Evolutionary conservation across 2,329 filamentous ascomycete genomes (phyloP).

Genomic region (Epichloe baconii): DNA sequence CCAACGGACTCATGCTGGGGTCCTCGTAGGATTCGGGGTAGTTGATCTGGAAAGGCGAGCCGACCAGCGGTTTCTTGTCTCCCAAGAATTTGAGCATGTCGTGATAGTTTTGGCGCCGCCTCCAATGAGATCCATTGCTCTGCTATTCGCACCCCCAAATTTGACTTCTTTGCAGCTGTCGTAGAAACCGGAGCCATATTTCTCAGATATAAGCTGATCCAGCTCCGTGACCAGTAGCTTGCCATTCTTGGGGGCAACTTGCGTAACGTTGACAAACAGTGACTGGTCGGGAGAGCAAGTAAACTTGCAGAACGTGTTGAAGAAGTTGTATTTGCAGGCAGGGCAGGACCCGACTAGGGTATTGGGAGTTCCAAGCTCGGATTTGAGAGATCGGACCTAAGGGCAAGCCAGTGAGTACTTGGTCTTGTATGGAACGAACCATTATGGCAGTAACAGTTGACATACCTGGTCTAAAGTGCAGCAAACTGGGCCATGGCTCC

Average conservation of each 20-base stretch:
- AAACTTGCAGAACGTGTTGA: constrained; percentile 95
- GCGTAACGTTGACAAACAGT: constrained; percentile 84
- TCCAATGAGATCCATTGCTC: constrained; percentile 91
- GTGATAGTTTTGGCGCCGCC: constrained; percentile 85
- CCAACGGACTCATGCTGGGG: constrained; percentile 55
- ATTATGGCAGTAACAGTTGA: constrained; percentile 3
- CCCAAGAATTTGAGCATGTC: constrained; percentile 85
- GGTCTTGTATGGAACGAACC: background rate
- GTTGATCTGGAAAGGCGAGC: constrained; percentile 97
- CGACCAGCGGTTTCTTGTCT: constrained; percentile 69
- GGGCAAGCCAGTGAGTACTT: background rate
- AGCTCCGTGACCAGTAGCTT: constrained; percentile 69
- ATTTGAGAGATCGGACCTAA: constrained; percentile 66
- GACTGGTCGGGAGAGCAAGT: constrained; percentile 97
- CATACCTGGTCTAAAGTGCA: constrained; percentile 68
- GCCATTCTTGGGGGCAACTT: constrained; percentile 47
- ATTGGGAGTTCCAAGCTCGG: constrained; percentile 75
- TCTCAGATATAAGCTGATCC: constrained; percentile 74
- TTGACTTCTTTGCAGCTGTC: constrained; percentile 99
- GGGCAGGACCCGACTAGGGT: constrained; percentile 87
- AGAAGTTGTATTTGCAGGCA: constrained; percentile 97
- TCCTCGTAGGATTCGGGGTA: constrained; percentile 56
- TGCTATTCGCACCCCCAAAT: constrained; percentile 85
- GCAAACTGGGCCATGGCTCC: constrained; percentile 73
- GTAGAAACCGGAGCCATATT: constrained; percentile 81